Conservation (phyloP, 73 alveolate genomes). For the Tetrahymena elliotti region DNA sequence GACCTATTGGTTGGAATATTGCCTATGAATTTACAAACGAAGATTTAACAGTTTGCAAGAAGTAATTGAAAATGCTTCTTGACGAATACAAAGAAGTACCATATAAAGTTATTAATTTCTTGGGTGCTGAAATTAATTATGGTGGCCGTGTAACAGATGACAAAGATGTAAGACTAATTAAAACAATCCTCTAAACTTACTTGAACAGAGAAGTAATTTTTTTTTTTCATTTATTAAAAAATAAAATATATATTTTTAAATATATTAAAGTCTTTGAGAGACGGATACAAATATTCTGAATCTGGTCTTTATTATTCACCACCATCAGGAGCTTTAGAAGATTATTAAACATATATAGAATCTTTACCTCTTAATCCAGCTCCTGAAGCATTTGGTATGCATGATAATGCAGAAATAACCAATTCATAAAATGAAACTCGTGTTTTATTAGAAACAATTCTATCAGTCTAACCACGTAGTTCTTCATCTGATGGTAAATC, state of each 20-base stretch:
- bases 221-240: not conserved
- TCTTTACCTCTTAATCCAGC: slow-evolving; percentile 92
- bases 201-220: slow-evolving; percentile 68
- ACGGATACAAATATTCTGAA: slow-evolving; percentile 40
- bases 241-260: slow-evolving; percentile 57
- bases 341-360: slow-evolving; percentile 92
- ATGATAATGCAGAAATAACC: slow-evolving; percentile 98
- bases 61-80: slow-evolving; percentile 95
- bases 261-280: slow-evolving; percentile 51
- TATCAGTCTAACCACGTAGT: slow-evolving; percentile 92
- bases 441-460: slow-evolving; percentile 81
- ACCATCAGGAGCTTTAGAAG: slow-evolving; percentile 93
- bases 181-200: slow-evolving; percentile 91
- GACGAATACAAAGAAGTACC: slow-evolving; percentile 94
- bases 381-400: slow-evolving; percentile 99
- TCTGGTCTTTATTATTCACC: slow-evolving; percentile 89
- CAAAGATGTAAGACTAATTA: slow-evolving; percentile 82
- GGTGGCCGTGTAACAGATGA: slow-evolving; percentile 98
- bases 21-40: slow-evolving; percentile 99
- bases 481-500: slow-evolving; percentile 90
- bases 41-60: slow-evolving; percentile 97
- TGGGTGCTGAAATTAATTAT: slow-evolving; percentile 94
- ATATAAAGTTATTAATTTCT: slow-evolving; percentile 93
- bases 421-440: slow-evolving; percentile 95
- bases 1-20: slow-evolving; percentile 98